These are phyloP conservation scores for Penicillium sclerotiorum DNA, from an alignment of 2,329 filamentous ascomycete genomes.

Conservation along the genomic window DNA sequence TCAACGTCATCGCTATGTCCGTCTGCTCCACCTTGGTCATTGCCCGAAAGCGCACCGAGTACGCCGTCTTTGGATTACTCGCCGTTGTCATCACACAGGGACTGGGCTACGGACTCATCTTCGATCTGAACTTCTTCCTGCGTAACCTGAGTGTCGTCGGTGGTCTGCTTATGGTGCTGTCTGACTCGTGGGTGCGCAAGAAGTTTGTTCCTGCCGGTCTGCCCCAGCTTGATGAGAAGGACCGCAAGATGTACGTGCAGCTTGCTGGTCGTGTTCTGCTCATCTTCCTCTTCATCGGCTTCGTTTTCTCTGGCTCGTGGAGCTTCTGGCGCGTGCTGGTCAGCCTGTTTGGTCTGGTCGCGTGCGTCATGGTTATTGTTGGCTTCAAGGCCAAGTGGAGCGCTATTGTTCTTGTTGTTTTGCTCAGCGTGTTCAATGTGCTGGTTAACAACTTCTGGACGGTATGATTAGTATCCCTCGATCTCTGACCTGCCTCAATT, in stretches of 20 bases:
- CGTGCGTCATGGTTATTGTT: conserved; percentile 97
- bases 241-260: conserved; percentile 99
- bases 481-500: neutral
- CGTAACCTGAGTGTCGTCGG: conserved; percentile 97
- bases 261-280: conserved; percentile 91
- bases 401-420: conserved; percentile 89
- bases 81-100: conserved; percentile 90
- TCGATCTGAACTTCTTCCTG: conserved; percentile 99
- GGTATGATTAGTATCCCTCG: conserved; percentile 58
- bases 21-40: conserved; percentile 84
- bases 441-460: conserved; percentile 99
- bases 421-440: conserved; percentile 94
- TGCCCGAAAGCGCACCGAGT: conserved; percentile 87
- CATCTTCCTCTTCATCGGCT: conserved; percentile 97
- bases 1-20: conserved; percentile 88
- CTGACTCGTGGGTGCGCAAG: conserved; percentile 97
- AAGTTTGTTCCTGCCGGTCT: conserved; percentile 94
- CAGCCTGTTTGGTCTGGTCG: conserved; percentile 80
- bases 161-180: conserved; percentile 95
- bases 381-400: conserved; percentile 99
- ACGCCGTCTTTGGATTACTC: conserved; percentile 87
- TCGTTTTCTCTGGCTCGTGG: conserved; percentile 95
- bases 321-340: conserved; percentile 84
- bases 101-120: conserved; percentile 94
- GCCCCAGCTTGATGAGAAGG: conserved; percentile 95